phyloP scores from a whole-genome alignment of 192 early-diverging fungal genomes.

The Backusella macrospora region DNA sequence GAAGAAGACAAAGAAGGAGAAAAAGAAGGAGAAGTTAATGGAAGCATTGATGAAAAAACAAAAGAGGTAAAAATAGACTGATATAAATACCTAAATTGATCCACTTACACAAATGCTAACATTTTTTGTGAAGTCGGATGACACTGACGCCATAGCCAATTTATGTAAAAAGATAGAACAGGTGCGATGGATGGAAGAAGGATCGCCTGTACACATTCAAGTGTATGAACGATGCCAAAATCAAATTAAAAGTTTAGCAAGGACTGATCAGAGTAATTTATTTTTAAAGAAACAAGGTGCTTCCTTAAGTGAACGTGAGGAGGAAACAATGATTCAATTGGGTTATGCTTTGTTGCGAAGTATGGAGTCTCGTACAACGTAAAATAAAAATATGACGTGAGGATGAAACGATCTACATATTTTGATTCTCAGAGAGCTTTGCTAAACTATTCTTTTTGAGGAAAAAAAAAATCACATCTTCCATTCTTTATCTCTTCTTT shows the following conservation, averaged over 20 bases:
- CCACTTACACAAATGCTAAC: conserved; percentile 1
- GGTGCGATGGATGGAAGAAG: conserved; percentile 12
- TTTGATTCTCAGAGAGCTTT: conserved; percentile 10
- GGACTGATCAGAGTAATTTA: not conserved
- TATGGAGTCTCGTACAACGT: conserved; percentile 7
- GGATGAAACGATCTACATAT: conserved; percentile 1
- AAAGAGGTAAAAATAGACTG: not conserved
- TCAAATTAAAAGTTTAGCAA: conserved; percentile 8
- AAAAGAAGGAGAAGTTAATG: not conserved
- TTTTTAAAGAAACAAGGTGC: conserved; percentile 24
- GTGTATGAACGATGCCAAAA: conserved; percentile 21
- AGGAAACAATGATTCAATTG: conserved; percentile 26
- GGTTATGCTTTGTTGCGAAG: conserved; percentile 21
- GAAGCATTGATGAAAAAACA: not conserved
- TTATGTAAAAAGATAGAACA: conserved; percentile 21
- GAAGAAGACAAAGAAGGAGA: not conserved
- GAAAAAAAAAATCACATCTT: not conserved
- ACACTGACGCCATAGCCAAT: conserved; percentile 11
- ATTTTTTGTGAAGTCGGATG: not conserved
- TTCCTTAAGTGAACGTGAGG: not conserved
- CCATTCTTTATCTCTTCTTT: not conserved
- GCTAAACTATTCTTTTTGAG: not conserved
- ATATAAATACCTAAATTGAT: not conserved
- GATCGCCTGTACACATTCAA: not conserved
- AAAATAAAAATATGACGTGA: not conserved